These are phyloP conservation scores for Rhododendron molle DNA, from an alignment of 148 eudicot genomes.

Conservation along the genomic window DNA sequence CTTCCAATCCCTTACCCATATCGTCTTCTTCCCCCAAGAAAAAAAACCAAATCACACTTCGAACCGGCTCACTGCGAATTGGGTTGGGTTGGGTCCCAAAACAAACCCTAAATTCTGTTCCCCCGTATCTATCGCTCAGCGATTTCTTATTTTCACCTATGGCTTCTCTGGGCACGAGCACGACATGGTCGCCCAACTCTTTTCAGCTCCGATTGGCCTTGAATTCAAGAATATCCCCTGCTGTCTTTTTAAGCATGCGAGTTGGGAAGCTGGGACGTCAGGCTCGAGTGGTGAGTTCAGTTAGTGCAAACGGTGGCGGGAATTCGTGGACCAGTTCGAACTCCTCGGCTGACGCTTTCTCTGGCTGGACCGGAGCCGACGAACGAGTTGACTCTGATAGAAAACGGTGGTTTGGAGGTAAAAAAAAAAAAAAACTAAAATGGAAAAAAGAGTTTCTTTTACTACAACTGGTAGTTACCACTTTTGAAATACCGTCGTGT, in stretches of 20 bases:
- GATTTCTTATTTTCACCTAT: slow-evolving; percentile 8
- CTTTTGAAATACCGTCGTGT: neutral
- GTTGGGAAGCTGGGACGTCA: slow-evolving; percentile 21
- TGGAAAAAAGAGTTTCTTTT: neutral
- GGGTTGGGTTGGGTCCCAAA: neutral
- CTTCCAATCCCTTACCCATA: neutral
- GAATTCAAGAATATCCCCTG: slow-evolving; percentile 31
- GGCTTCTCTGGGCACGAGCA: slow-evolving; percentile 24
- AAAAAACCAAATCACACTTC: neutral
- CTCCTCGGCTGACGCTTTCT: slow-evolving; percentile 28
- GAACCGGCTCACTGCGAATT: neutral
- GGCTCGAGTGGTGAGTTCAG: slow-evolving; percentile 16
- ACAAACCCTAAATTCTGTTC: neutral
- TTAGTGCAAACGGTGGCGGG: slow-evolving; percentile 27
- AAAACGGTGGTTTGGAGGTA: slow-evolving; percentile 53
- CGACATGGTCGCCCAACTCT: slow-evolving; percentile 55
- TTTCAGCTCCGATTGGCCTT: slow-evolving; percentile 68
- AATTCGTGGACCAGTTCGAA: slow-evolving; percentile 34
- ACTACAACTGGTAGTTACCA: neutral
- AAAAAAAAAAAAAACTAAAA: slow-evolving; percentile 11
- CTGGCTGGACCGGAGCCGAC: slow-evolving; percentile 61
- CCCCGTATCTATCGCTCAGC: neutral
- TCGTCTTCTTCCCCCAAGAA: too few species aligned
- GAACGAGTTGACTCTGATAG: slow-evolving; percentile 28
- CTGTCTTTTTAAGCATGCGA: slow-evolving; percentile 31